Evolutionary conservation across 2,329 filamentous ascomycete genomes (phyloP), one percentile per base, ranked within the genome.

Genomic region (Penicillium sp.): DNA sequence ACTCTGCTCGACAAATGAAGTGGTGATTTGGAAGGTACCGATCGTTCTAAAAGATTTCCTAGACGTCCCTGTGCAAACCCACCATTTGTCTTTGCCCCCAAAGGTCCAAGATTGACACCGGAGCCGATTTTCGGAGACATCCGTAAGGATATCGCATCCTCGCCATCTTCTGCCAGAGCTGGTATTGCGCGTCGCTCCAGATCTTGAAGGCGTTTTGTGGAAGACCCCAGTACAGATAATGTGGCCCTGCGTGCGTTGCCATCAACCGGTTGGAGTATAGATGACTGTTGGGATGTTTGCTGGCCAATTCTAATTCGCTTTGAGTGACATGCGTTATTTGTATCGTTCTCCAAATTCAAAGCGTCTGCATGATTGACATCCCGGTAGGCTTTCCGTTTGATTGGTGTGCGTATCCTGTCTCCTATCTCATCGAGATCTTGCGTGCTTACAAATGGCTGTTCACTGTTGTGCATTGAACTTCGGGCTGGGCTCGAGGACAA

Each of bases 341-440:
- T 33, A 27, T 12, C 40, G 23, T 43, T 45, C 31, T 29, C 15
- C 21, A 29, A 37, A 42, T 43, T 46, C 40, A 21, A 13, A 29
- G 15, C 47, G 35, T 35, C 41, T 38, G 49, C 57, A 50, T 19
- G 12, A 21, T 57, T 46, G 9, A 54, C 50, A 29, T 58, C 50
- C 35, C 56, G 45, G 40, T 59, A 46, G 17, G 48, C 33, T 35
- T 63, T 65, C 33, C 60, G 62, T 57, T 74, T 76, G 13, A 78
- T 84, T 51, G 77, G 69, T 65, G 80, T 74, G 47, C 73, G 63
- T 19, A 76, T 69, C 42, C 54, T 60, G 33, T 70, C 71, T 8
- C 78, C 80, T 51, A 79, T 73, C 42, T 81, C 77, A 65, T 86
- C 82, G 12, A 89, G 76, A 66, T 89, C 86, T 50, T 88, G 78